These are phyloP conservation scores for Trichophyton mentagrophytes DNA, from an alignment of 2,329 filamentous ascomycete species.

Conservation along the genomic window DNA sequence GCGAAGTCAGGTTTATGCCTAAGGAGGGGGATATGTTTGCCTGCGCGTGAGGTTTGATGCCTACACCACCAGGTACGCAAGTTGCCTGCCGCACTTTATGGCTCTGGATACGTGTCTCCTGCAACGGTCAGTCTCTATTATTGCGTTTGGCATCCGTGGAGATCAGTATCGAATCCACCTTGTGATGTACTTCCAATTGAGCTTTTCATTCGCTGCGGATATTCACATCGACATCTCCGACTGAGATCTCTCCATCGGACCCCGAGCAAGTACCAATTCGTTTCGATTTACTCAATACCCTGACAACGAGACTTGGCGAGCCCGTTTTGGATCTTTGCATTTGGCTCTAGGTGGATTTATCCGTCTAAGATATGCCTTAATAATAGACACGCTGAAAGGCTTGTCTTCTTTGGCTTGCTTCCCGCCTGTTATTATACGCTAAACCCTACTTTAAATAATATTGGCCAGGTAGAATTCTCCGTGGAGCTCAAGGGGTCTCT, in stretches of 20 bases:
- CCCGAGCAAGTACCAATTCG: neutral
- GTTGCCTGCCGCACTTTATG: neutral
- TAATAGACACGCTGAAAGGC: neutral
- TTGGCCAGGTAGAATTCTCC: neutral
- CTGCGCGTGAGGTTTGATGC: too few relatives aligned
- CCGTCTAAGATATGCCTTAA: neutral
- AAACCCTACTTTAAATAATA: neutral
- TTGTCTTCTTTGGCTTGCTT: neutral
- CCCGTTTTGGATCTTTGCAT: neutral
- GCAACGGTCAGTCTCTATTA: neutral
- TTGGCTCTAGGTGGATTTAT: neutral
- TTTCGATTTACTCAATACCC: neutral
- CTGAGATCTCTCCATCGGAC: neutral
- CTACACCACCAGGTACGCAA: too few relatives aligned
- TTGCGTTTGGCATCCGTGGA: neutral
- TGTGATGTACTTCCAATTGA: neutral
- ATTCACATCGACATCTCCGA: neutral
- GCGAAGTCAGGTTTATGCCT: too few relatives aligned
- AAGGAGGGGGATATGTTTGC: too few relatives aligned
- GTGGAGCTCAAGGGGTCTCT: neutral
- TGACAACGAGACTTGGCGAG: neutral
- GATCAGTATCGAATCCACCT: neutral
- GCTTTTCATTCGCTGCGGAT: neutral
- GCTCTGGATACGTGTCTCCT: neutral
- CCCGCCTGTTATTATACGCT: neutral